Percentiles rank a stretch among this genome's conserved stretches.
phyloP scores from a whole-genome alignment of 352 stramenopile genomes.

The Phytopythium vexans region DNA sequence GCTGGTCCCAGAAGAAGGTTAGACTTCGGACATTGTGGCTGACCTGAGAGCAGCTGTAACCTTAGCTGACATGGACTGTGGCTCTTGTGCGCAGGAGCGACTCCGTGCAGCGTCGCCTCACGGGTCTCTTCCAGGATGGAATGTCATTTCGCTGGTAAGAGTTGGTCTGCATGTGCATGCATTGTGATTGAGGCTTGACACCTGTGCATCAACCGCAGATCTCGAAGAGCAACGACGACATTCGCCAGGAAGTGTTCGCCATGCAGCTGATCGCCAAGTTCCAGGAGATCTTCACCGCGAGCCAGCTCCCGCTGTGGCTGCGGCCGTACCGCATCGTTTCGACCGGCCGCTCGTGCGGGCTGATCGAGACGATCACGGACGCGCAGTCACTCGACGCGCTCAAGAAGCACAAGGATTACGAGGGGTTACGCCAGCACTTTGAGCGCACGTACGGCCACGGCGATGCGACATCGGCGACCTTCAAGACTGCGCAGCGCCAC shows the following conservation, averaged over 20 bases:
- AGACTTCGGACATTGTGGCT: background rate
- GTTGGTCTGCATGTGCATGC: background rate
- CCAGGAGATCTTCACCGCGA: slow-evolving; percentile 89
- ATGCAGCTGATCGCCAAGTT: slow-evolving; percentile 95
- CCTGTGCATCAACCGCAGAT: slow-evolving; percentile 47
- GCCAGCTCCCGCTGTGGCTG: slow-evolving; percentile 91
- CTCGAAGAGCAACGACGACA: slow-evolving; percentile 96
- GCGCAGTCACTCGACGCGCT: slow-evolving; percentile 94
- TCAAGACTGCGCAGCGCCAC: slow-evolving; percentile 51
- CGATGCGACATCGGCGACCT: slow-evolving; percentile 30
- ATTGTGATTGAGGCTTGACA: background rate
- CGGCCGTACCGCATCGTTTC: slow-evolving; percentile 94
- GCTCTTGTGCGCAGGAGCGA: slow-evolving; percentile 38
- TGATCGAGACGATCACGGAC: slow-evolving; percentile 95
- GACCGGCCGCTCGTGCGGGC: slow-evolving; percentile 87
- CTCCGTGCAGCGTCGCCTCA: slow-evolving; percentile 86
- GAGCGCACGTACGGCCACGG: slow-evolving; percentile 80
- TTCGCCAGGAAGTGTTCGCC: slow-evolving; percentile 95
- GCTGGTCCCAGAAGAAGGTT: slow-evolving; percentile 93
- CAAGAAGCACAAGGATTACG: slow-evolving; percentile 89
- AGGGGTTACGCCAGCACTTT: slow-evolving; percentile 89
- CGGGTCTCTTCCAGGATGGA: slow-evolving; percentile 86
- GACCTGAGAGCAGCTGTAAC: background rate
- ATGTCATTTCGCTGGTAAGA: slow-evolving; percentile 87
- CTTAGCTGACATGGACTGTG: background rate